Conservation (phyloP, 192 early-diverging fungal genomes). For the Mortierella alpina region DNA sequence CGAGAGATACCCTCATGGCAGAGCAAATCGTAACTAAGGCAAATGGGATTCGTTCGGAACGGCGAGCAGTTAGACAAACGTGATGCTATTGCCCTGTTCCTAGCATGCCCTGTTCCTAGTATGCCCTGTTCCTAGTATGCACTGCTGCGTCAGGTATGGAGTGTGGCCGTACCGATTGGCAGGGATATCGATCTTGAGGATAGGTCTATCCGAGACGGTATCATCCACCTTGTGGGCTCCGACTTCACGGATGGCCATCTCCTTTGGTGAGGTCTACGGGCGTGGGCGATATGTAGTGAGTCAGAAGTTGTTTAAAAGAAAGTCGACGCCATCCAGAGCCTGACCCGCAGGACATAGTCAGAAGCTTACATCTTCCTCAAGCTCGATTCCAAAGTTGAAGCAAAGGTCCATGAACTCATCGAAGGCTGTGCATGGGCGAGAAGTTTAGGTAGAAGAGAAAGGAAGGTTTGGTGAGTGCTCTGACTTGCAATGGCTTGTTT, state of each 20-base stretch:
- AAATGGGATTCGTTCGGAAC: background rate
- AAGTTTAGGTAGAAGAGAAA: background rate
- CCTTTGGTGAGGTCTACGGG: slow-evolving; percentile 81
- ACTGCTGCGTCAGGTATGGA: background rate
- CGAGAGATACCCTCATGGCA: slow-evolving; percentile 96
- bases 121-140: background rate
- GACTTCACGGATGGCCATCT: slow-evolving; percentile 77
- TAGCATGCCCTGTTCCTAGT: background rate
- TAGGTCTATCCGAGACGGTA: slow-evolving; percentile 74
- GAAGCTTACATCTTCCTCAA: slow-evolving; percentile 92
- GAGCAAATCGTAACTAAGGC: slow-evolving; percentile 90
- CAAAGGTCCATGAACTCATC: slow-evolving; percentile 97
- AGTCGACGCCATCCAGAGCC: background rate
- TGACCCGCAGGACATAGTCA: background rate
- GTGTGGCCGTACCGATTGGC: slow-evolving; percentile 77
- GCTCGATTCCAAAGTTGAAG: slow-evolving; percentile 98
- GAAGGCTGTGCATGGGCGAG: slow-evolving; percentile 57
- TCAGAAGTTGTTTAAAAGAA: background rate
- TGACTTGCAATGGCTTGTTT: too few relatives aligned
- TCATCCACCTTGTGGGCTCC: slow-evolving; percentile 62
- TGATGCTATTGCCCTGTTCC: background rate
- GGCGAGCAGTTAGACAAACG: background rate
- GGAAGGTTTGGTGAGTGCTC: background rate
- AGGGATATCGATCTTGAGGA: slow-evolving; percentile 98
- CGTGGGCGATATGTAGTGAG: background rate